Evolutionary conservation across 352 stramenopile species (phyloP), one percentile per base, ranked within the genome.

Genomic region (Pythium brassicae): DNA sequence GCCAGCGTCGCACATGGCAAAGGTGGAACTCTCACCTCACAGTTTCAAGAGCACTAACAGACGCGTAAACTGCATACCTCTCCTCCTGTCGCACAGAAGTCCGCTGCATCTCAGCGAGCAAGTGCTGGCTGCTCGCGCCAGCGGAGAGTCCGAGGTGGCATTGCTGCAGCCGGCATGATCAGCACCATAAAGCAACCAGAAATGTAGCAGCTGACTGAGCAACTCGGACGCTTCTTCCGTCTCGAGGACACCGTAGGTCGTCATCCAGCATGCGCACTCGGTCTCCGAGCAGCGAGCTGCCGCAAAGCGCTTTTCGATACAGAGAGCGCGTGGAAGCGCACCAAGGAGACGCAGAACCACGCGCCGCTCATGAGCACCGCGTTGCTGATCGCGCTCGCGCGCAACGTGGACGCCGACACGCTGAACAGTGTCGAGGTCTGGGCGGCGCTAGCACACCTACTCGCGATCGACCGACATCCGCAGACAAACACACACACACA

Each of bases 321-420:
- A n/a, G n/a, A n/a, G n/a, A n/a, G n/a, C n/a, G n/a, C n/a, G n/a
- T n/a, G 37, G 11, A 42, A 20, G 37, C 57, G 27, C 69, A 89
- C 79, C 48, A 89, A 44, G 4, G 69, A 68, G n/a, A 87, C 58
- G 19, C 81, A 55, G 14, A 89, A 49, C 73, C 75, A 89, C 3
- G 74, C 76, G 39, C 64, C 10, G 3, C 66, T 80, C 34, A 83
- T 57, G 5, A 87, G 53, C 15, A 71, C 45, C 8, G 73, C 71
- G 37, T 80, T 83, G 9, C 66, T 40, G 34, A 78, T 53, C 12
- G 69, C 61, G 23, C 69, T 72, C 10, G 59, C 54, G n/a, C 64
- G 64, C 5, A 85, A 32, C 44, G 68, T 55, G 14, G 48, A 57
- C 7, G 78, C 53, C 19, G 47, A 69, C 15, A 40, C 44, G n/a